Base-by-base conservation (phyloP, 2,329 filamentous ascomycete species). In the Hymenoscyphus scutula region DNA sequence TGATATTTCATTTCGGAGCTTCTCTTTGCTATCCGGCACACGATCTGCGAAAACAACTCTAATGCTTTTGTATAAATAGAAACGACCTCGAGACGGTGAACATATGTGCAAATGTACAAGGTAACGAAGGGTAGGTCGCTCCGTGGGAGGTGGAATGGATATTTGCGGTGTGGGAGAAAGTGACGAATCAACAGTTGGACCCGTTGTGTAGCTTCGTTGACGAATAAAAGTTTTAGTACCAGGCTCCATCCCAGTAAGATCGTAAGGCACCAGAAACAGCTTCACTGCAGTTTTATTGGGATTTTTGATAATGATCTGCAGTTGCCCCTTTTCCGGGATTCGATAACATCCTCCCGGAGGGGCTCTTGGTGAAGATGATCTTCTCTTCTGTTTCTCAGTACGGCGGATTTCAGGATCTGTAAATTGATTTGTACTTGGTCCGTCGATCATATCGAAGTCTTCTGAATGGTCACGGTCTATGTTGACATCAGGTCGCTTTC, bases 201-300 rank as follows among this genome's bases (percentile, higher is more conserved):
- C 92, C 10, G 90, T 87, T 0, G 92, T 97, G 75, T 97, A 98
- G 74, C 90, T 95, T 64, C 95, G 89, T 77, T 99, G 95, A 32
- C 95, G 87, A 64, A 99, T 89, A 70, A 98, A 98, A 0, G 95
- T 99, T 76, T 98, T 98, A 17, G 92, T 96, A 0, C 92, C 92
- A 0, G 92, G 85, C 65, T 95, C 89, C 94, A 99, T 99, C 58
- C 92, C 94, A 0, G 86, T 83, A 1, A 99, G 80, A 73, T 98
- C 92, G 70, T 98, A 99, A 0, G 94, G 95, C 2, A 99, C 86
- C 27, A 98, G 82, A 70, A 98, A 98, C 0, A 99, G 81, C 75
- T 99, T 98, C 60, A 98, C 94, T 1, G 95, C 95, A 3, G 95
- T 98, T 74, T 98, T 98, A 78, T 98, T 97, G 17, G 93, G 94